These are phyloP conservation scores for Hypoxylon intermedium DNA, from an alignment of 495 filamentous ascomycete species.

Conservation along the genomic window DNA sequence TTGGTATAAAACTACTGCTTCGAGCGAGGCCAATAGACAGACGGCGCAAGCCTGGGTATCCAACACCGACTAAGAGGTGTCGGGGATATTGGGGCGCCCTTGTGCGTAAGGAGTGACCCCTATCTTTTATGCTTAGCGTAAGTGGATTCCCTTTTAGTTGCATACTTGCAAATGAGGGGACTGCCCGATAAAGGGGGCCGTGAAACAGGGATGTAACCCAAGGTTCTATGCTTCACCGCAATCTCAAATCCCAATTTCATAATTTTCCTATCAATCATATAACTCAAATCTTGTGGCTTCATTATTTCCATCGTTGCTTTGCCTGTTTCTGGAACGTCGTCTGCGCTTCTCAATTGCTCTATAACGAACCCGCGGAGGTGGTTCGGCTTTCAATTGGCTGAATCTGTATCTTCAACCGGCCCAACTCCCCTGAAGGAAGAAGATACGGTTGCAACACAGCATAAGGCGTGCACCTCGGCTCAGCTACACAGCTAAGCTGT, in stretches of 20 bases:
- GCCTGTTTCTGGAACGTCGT: slow-evolving; percentile 5
- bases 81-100: too few species aligned
- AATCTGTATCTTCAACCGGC: slow-evolving; percentile 8
- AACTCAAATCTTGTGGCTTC: slow-evolving; percentile 9
- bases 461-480: background rate
- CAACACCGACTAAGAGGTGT: too few species aligned
- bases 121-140: too few species aligned
- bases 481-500: background rate
- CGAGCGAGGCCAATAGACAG: too few species aligned
- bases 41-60: too few species aligned
- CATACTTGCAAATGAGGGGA: background rate
- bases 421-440: slow-evolving; percentile 7
- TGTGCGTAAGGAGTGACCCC: too few species aligned
- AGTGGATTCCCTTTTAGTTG: too few species aligned
- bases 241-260: background rate
- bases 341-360: slow-evolving; percentile 10
- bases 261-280: background rate
- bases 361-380: slow-evolving; percentile 15
- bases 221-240: slow-evolving; percentile 5
- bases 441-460: slow-evolving; percentile 9
- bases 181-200: slow-evolving; percentile 1
- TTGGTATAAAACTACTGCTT: too few species aligned
- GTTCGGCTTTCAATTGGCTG: slow-evolving; percentile 23
- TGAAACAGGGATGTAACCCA: slow-evolving; percentile 5
- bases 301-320: slow-evolving; percentile 13